Percentiles rank a stretch among this genome's conserved stretches.
phyloP scores from a whole-genome alignment of 306 rosid genomes.

The Casuarina cunninghamiana region DNA sequence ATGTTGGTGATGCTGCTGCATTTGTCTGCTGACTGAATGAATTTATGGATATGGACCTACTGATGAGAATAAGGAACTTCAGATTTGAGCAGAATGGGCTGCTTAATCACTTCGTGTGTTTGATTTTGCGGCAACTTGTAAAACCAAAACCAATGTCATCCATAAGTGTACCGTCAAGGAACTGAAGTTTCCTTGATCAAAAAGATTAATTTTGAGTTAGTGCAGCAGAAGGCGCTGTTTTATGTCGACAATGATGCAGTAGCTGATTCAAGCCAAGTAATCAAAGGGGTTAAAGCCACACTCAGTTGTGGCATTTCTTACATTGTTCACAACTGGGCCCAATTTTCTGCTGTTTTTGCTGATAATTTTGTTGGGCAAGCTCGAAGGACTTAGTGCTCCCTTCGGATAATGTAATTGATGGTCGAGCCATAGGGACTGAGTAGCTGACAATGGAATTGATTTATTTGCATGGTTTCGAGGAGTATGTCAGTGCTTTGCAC shows the following conservation, averaged over 20 bases:
- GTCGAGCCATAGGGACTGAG: constrained; percentile 50
- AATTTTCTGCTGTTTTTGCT: constrained; percentile 41
- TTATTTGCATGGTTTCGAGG: too few relatives aligned
- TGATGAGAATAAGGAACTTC: neutral
- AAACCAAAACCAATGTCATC: neutral
- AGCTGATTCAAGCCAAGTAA: constrained; percentile 54
- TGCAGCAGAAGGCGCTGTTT: neutral
- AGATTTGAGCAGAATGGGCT: neutral
- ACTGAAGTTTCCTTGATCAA: neutral
- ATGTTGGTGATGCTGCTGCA: constrained; percentile 15
- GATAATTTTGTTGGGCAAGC: constrained; percentile 45
- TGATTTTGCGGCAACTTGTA: neutral
- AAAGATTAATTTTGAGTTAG: neutral
- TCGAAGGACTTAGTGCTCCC: constrained; percentile 60
- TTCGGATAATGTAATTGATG: constrained; percentile 52
- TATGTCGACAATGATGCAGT: constrained; percentile 34
- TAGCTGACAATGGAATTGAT: constrained; percentile 44
- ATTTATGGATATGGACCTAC: neutral
- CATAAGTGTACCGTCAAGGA: too few relatives aligned
- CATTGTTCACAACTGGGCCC: constrained; percentile 52
- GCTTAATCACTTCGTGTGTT: neutral
- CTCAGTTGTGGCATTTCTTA: constrained; percentile 45
- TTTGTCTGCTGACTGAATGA: neutral
- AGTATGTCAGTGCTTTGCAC: too few relatives aligned
- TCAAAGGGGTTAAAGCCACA: constrained; percentile 43